Conservation (phyloP, 2,329 filamentous ascomycete genomes). For the Coleophoma eucalyptorum region DNA sequence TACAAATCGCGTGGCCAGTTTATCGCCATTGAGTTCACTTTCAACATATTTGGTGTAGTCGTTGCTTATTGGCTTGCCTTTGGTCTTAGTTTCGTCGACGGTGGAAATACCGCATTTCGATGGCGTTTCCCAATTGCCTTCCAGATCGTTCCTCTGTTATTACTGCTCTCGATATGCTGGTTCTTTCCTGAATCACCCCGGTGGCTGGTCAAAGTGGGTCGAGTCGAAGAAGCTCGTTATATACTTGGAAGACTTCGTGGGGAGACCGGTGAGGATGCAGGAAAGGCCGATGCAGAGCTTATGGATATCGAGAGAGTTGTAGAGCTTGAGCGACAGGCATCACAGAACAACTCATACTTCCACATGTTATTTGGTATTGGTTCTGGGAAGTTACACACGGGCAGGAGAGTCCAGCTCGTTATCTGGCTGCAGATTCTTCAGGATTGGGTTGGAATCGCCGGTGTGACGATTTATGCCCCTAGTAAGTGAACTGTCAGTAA, state of each 20-base stretch:
- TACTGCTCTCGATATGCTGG: conserved; percentile 33
- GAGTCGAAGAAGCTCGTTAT: conserved; percentile 7
- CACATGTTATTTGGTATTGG: conserved; percentile 31
- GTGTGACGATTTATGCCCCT: conserved; percentile 26
- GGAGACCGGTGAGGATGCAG: conserved; percentile 8
- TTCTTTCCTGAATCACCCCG: conserved; percentile 41
- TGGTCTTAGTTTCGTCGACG: conserved; percentile 33
- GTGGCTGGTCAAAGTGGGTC: conserved; percentile 10
- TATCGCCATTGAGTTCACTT: conserved; percentile 24
- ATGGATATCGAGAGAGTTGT: conserved; percentile 31
- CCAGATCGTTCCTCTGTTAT: conserved; percentile 33
- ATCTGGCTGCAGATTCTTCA: conserved; percentile 41
- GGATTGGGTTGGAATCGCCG: conserved; percentile 39
- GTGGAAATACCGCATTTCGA: conserved; percentile 12
- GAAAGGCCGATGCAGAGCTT: conserved; percentile 15
- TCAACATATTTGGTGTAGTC: conserved; percentile 25
- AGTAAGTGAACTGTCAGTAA: neutral
- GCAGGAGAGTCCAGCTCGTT: conserved; percentile 37
- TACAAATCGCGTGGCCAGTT: conserved; percentile 23
- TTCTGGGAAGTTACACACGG: conserved; percentile 27
- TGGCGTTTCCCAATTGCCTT: conserved; percentile 28
- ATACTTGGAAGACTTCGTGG: conserved; percentile 11
- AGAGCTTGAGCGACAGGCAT: conserved; percentile 26
- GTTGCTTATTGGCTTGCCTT: conserved; percentile 28
- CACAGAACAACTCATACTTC: conserved; percentile 30